Conservation (phyloP, 2,329 filamentous ascomycete genomes). For the Neophaeococcomyces mojaviensis region DNA sequence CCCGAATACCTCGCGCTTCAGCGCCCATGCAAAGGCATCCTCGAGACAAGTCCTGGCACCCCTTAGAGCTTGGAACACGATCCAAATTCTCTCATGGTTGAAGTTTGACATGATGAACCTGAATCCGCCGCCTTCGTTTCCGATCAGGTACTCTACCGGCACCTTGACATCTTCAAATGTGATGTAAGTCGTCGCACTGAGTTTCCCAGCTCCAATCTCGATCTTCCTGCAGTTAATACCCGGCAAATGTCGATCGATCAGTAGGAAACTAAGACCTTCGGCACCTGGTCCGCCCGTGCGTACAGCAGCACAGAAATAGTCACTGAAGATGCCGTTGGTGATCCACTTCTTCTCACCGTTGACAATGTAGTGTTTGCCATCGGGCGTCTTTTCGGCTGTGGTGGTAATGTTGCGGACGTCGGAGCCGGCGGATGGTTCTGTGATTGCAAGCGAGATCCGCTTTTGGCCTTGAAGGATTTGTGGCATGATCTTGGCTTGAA, state of each 20-base stretch:
- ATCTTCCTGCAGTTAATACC: slow-evolving; percentile 97
- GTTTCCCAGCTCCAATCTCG: slow-evolving; percentile 96
- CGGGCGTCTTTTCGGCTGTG: slow-evolving; percentile 47
- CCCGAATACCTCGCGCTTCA: slow-evolving; percentile 49
- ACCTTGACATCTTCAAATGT: slow-evolving; percentile 85
- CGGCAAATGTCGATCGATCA: slow-evolving; percentile 79
- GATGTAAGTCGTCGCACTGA: slow-evolving; percentile 61
- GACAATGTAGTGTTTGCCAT: slow-evolving; percentile 47
- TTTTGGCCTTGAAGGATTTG: slow-evolving; percentile 50
- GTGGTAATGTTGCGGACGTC: slow-evolving; percentile 59
- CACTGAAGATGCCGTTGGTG: slow-evolving; percentile 94
- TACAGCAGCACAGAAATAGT: slow-evolving; percentile 90
- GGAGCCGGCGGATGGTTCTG: slow-evolving; percentile 46
- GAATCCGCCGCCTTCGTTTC: slow-evolving; percentile 52
- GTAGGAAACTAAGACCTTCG: slow-evolving; percentile 90
- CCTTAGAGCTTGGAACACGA: slow-evolving; percentile 50
- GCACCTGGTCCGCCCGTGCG: slow-evolving; percentile 65
- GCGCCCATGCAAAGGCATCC: slow-evolving; percentile 46
- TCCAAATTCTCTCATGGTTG: slow-evolving; percentile 52
- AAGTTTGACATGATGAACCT: slow-evolving; percentile 36
- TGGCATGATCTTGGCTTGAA: slow-evolving; percentile 44
- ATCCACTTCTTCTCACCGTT: slow-evolving; percentile 99
- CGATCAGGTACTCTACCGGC: slow-evolving; percentile 78
- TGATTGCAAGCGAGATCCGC: slow-evolving; percentile 55
- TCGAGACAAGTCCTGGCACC: slow-evolving; percentile 51